Percentiles rank a stretch among this genome's conserved stretches.
Conservation (phyloP, 2,329 filamentous ascomycete species). For the Cordyceps militaris region DNA sequence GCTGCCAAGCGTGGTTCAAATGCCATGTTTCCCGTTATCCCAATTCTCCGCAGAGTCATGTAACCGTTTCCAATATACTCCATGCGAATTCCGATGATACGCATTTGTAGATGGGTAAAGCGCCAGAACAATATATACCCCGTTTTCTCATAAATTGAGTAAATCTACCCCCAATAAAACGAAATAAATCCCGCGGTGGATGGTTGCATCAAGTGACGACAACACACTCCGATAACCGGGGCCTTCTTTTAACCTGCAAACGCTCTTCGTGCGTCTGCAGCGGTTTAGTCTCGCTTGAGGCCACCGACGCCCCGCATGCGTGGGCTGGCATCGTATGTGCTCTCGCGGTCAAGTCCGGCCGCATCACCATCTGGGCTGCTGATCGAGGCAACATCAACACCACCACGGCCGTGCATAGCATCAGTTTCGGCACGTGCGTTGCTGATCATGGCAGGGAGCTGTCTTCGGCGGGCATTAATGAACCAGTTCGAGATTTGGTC, state of each 20-base stretch:
- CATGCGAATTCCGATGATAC: neutral
- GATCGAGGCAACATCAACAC: neutral
- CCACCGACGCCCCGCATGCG: neutral
- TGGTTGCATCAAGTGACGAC: neutral
- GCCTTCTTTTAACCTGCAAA: neutral
- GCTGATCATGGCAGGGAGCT: constrained; percentile 53
- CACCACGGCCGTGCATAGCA: constrained; percentile 32
- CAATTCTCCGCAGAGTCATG: neutral
- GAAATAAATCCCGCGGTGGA: neutral
- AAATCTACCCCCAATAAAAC: neutral
- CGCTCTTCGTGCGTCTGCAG: neutral
- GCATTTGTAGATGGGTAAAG: neutral
- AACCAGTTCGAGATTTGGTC: constrained; percentile 76
- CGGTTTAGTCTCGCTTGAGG: neutral
- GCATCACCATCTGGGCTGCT: neutral
- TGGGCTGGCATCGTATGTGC: constrained; percentile 6
- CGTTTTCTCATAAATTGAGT: neutral
- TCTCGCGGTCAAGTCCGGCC: constrained; percentile 1
- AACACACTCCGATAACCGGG: neutral
- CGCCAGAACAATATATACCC: neutral
- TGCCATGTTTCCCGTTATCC: neutral
- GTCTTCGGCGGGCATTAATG: constrained; percentile 66
- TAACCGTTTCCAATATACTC: neutral
- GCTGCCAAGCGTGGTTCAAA: neutral
- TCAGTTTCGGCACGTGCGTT: constrained; percentile 47